Evolutionary conservation across 2,329 filamentous ascomycete genomes (phyloP), one percentile per base, ranked within the genome.

Genomic region (Didymella arachidicola): DNA sequence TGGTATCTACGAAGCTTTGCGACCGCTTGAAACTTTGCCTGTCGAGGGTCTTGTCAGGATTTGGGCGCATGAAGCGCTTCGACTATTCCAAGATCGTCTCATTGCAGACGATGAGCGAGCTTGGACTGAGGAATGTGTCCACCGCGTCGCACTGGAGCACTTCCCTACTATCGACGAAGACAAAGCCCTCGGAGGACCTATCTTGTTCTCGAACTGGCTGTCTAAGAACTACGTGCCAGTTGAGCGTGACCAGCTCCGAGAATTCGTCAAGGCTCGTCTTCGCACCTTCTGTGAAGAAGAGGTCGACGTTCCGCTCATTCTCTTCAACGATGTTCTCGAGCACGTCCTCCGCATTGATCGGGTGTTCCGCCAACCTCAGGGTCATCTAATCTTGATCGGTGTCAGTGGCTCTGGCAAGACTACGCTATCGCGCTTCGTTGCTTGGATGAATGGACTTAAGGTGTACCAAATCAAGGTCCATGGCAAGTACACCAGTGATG

Each of bases 381-480:
- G 95, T 55, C 95, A 99, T 84, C 84, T 99, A 62, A 99, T 99
- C 66, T 84, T 99, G 56, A 99, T 99, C 69, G 95, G 95, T 81
- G 95, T 99, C 53, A 99, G 95, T 76, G 96, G 95, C 67, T 96
- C 92, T 82, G 95, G 95, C 79, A 99, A 99, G 83, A 99, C 95
- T 4, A 99, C 95, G 0, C 81, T 99, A 12, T 98, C 96, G 30
- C 90, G 96, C 57, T 99, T 99, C 65, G 95, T 99, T 60, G 95
- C 95, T 45, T 99, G 95, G 95, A 99, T 99, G 95, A 99, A 99
- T 72, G 96, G 96, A 59, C 84, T 99, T 60, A 97, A 94, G 76
- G 93, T 99, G 39, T 99, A 97, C 84, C 95, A 99, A 80, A 99
- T 99, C 84, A 99, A 99, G 83, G 95, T 99, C 0, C 95, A 99